A percentile compares a stretch with the other conserved stretches of the same genome.
phyloP scores from a whole-genome alignment of 768 basidiomycete genomes.

The Kwoniella botswanensis region DNA sequence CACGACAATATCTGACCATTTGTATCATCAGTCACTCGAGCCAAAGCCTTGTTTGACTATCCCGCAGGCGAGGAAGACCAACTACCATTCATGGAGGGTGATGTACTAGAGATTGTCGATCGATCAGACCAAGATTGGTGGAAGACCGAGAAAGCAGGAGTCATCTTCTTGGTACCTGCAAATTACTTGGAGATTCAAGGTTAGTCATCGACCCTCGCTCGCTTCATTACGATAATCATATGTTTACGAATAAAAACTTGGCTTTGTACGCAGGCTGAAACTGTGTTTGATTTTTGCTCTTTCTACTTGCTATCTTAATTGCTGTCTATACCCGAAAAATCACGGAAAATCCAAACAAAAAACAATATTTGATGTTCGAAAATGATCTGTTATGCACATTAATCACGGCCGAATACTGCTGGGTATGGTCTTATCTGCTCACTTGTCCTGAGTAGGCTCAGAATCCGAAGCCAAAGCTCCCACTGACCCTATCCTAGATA shows the following conservation, averaged over 20 bases:
- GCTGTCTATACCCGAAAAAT: constrained; percentile 19
- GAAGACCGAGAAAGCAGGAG: constrained; percentile 87
- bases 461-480: no score
- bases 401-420: neutral
- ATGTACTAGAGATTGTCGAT: constrained; percentile 78
- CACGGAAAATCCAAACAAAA: constrained; percentile 7
- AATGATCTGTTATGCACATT: neutral
- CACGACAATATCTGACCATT: constrained; percentile 12
- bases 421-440: neutral
- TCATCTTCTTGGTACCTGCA: constrained; percentile 88
- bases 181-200: constrained; percentile 88
- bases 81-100: constrained; percentile 82
- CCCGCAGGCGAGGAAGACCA: constrained; percentile 74
- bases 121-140: constrained; percentile 87
- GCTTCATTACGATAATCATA: constrained; percentile 51
- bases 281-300: constrained; percentile 51
- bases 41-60: constrained; percentile 82
- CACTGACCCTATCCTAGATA: constrained; percentile 3
- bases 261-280: constrained; percentile 78
- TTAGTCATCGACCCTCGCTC: constrained; percentile 67
- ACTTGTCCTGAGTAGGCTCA: no score
- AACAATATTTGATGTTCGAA: neutral
- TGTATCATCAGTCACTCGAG: constrained; percentile 63
- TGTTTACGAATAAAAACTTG: constrained; percentile 63
- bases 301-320: constrained; percentile 55